Evolutionary conservation across 2,329 filamentous ascomycete species (phyloP).

Genomic region (Calonectria pteridis): DNA sequence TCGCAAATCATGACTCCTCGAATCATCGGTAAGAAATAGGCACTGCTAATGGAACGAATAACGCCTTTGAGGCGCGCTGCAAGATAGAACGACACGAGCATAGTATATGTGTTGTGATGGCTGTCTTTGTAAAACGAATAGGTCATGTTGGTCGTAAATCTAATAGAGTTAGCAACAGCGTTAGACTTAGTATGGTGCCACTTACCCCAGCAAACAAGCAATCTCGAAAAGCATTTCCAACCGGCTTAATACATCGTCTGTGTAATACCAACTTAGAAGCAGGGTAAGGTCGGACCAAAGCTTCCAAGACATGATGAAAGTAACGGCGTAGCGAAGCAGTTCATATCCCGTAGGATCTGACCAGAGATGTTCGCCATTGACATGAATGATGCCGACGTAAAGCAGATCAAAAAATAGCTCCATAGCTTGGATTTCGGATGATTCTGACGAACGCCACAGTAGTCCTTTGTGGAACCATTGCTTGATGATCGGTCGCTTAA

Average conservation of each 20-base stretch:
- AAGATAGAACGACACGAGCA: constrained; percentile 72
- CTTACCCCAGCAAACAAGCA: constrained; percentile 68
- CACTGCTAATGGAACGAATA: constrained; percentile 60
- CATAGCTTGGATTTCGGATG: constrained; percentile 72
- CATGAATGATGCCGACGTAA: constrained; percentile 73
- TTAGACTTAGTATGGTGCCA: neutral
- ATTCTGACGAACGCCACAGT: constrained; percentile 70
- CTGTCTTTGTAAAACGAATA: constrained; percentile 62
- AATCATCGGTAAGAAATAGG: constrained; percentile 67
- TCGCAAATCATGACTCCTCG: constrained; percentile 66
- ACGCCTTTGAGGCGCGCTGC: constrained; percentile 67
- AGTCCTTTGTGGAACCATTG: constrained; percentile 77
- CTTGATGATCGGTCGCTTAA: constrained; percentile 69
- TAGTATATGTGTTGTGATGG: constrained; percentile 64
- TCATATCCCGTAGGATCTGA: constrained; percentile 67
- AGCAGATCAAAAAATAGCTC: constrained; percentile 75
- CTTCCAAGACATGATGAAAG: constrained; percentile 73
- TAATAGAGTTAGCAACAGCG: constrained; percentile 30
- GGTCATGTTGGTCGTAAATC: constrained; percentile 73
- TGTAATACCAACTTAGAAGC: constrained; percentile 72
- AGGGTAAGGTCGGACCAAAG: constrained; percentile 72
- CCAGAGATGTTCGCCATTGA: constrained; percentile 71
- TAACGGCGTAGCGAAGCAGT: constrained; percentile 70
- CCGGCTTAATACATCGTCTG: constrained; percentile 70
- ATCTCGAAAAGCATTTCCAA: constrained; percentile 71